Conservation (phyloP, 495 filamentous ascomycete genomes). For the Trichodelitschia bisporula region DNA sequence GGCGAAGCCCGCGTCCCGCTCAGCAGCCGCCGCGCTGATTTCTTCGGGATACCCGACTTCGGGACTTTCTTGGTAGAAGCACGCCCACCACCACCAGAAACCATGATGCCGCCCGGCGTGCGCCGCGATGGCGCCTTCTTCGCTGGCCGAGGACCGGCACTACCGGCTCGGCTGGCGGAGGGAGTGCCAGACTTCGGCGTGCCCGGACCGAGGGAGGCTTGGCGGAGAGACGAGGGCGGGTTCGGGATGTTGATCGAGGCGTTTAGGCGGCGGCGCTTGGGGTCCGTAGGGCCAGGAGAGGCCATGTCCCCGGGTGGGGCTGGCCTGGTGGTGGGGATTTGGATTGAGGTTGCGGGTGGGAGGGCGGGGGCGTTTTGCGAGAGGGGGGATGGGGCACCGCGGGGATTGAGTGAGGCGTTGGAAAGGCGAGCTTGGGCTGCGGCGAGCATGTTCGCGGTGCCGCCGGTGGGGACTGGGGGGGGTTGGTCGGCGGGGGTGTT, state of each 20-base stretch:
- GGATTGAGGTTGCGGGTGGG: constrained; percentile 6
- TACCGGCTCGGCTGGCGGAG: constrained; percentile 29
- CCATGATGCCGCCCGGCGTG: neutral
- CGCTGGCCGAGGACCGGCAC: constrained; percentile 23
- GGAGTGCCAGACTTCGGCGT: constrained; percentile 65
- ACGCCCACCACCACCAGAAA: neutral
- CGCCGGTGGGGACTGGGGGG: no score
- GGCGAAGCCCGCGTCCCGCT: constrained; percentile 5
- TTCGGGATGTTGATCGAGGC: constrained; percentile 35
- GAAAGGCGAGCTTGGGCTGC: neutral
- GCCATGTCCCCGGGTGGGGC: neutral
- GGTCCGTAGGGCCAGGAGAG: constrained; percentile 4
- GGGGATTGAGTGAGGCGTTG: no score
- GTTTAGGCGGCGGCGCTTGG: constrained; percentile 43
- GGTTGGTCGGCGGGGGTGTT: constrained; percentile 18
- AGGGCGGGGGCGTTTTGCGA: no score
- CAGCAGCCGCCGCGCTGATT: constrained; percentile 9
- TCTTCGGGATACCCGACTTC: constrained; percentile 25
- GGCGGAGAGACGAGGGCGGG: constrained; percentile 50
- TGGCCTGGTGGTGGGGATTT: neutral
- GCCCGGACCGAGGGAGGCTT: constrained; percentile 60
- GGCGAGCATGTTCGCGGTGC: constrained; percentile 21
- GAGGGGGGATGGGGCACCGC: constrained; percentile 1
- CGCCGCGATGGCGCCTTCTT: constrained; percentile 22
- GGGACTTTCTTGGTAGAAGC: constrained; percentile 30